phyloP scores from a whole-genome alignment of 2,329 filamentous ascomycete species.

The Talaromyces pinophilus region DNA sequence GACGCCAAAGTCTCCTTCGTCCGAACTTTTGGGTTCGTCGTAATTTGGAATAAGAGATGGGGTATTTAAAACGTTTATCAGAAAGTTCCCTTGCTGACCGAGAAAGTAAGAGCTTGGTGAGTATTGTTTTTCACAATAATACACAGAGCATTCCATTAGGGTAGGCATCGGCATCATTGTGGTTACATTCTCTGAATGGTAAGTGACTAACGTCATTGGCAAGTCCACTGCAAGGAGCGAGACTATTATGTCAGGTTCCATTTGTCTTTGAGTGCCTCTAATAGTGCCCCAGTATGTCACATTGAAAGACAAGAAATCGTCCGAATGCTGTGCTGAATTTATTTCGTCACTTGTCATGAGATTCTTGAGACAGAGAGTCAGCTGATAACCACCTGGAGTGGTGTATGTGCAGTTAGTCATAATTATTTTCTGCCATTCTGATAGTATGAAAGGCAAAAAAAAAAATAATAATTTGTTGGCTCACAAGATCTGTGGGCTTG shows the following conservation, averaged over 20 bases:
- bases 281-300: not conserved
- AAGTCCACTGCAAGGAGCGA: constrained; percentile 6
- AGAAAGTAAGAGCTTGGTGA: not conserved
- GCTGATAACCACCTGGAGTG: not conserved
- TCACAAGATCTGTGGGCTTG: no score
- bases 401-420: constrained; percentile 2
- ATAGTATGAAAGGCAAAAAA: no score
- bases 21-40: rapidly evolving
- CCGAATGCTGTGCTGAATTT: no score
- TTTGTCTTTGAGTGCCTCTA: not conserved
- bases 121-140: constrained; percentile 22
- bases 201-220: not conserved
- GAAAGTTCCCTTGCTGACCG: not conserved
- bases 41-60: not conserved
- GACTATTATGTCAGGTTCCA: no score
- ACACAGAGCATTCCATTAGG: constrained; percentile 23
- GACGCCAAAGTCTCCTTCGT: not conserved
- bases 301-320: not conserved
- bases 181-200: constrained; percentile 19
- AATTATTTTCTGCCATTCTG: no score
- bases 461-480: no score
- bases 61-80: not conserved
- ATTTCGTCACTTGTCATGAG: not conserved
- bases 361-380: not conserved
- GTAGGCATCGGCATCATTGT: constrained; percentile 12